Evolutionary conservation across 2,329 filamentous ascomycete genomes (phyloP).

Genomic region (Trichoderma koningiopsis): DNA sequence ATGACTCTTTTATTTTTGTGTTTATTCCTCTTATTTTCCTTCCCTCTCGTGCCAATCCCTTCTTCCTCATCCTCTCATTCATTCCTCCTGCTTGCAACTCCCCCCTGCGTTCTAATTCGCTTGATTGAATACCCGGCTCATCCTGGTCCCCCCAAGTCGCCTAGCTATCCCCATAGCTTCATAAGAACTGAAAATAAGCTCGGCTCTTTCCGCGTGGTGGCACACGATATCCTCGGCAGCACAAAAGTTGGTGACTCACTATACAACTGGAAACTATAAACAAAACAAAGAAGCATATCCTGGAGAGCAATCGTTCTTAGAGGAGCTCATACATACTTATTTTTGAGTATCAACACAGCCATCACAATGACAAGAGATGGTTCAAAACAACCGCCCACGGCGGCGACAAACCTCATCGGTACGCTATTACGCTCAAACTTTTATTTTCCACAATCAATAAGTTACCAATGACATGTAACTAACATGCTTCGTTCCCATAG

Average conservation of each 20-base stretch:
- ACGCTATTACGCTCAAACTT: constrained; percentile 37
- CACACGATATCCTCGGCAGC: constrained; percentile 15
- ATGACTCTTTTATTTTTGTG: constrained; percentile 16
- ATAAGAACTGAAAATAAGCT: not conserved
- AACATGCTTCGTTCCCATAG: constrained; percentile 48
- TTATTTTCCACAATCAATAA: not conserved
- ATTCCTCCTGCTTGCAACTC: not conserved
- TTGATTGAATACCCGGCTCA: constrained; percentile 21
- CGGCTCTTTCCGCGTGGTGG: not conserved
- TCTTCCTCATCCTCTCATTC: not conserved
- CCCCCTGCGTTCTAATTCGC: not conserved
- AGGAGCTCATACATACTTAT: not conserved
- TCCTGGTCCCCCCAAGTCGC: not conserved
- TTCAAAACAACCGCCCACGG: constrained; percentile 76
- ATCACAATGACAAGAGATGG: constrained; percentile 41
- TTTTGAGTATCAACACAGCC: not conserved
- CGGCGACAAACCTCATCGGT: constrained; percentile 91
- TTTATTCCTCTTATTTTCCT: not conserved
- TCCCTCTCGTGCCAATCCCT: not conserved
- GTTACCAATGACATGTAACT: constrained; percentile 25
- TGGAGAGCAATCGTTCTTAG: not conserved
- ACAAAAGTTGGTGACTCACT: constrained; percentile 6
- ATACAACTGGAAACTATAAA: not conserved
- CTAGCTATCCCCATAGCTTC: constrained; percentile 15
- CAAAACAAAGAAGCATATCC: not conserved